These are phyloP conservation scores for Vicia sativa DNA, from an alignment of 306 rosid species.

Conservation along the genomic window DNA sequence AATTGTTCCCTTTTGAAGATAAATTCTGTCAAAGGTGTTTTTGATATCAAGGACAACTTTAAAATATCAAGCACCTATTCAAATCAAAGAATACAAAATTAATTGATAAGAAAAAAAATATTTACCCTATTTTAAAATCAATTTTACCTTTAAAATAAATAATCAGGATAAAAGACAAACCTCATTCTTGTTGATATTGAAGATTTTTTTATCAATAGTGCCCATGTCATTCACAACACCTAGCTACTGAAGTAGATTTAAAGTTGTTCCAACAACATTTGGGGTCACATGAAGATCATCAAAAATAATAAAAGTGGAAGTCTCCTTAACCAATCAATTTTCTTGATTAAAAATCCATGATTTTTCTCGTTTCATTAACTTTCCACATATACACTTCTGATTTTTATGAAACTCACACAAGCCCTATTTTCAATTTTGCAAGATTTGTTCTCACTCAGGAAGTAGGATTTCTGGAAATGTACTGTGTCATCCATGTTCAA, in stretches of 20 bases:
- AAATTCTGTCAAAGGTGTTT: not conserved
- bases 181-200: not conserved
- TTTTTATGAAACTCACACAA: not conserved
- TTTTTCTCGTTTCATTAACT: not conserved
- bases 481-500: not conserved
- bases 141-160: too few species aligned
- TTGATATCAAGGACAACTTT: slow-evolving; percentile 17
- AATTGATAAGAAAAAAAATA: not conserved
- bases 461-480: not conserved
- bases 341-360: too few species aligned
- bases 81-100: not conserved
- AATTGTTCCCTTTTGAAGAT: not conserved
- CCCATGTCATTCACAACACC: not conserved
- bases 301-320: not conserved
- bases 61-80: slow-evolving; percentile 31
- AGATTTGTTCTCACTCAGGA: not conserved
- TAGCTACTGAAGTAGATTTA: not conserved
- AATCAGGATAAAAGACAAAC: not conserved
- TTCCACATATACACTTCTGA: not conserved
- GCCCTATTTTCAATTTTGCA: not conserved
- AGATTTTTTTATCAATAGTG: not conserved
- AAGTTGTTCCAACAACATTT: not conserved
- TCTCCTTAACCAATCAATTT: slow-evolving; percentile 18
- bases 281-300: slow-evolving; percentile 16
- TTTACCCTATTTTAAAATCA: too few species aligned